Conservation (phyloP, 352 stramenopile genomes). For the Ophiocytium majus region DNA sequence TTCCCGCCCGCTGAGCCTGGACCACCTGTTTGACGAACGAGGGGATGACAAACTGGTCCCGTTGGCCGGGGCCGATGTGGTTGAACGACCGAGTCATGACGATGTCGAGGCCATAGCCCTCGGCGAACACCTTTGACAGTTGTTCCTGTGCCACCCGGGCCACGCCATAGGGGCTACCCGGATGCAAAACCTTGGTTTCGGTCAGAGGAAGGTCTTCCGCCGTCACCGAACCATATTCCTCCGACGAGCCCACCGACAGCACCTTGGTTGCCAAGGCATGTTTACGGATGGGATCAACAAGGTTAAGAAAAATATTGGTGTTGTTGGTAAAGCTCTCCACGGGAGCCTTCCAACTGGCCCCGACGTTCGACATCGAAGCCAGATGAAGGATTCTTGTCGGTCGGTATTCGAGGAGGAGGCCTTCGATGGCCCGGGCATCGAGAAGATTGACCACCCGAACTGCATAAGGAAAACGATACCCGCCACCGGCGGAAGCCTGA, state of each 20-base stretch:
- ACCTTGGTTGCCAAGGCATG: background rate
- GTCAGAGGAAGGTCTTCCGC: background rate
- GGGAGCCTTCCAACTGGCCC: background rate
- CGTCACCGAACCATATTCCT: background rate
- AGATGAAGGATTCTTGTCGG: background rate
- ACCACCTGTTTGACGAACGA: background rate
- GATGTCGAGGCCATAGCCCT: background rate
- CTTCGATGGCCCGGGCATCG: background rate
- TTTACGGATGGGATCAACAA: background rate
- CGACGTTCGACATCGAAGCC: background rate
- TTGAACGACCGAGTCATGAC: background rate
- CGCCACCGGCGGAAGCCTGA: background rate
- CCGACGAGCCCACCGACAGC: background rate
- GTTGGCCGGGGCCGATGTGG: background rate
- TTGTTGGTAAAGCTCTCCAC: constrained; percentile 2
- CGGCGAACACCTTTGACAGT: background rate
- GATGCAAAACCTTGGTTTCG: background rate
- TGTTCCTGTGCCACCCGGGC: background rate
- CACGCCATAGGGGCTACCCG: background rate
- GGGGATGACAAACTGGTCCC: background rate
- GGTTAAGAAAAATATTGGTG: constrained; percentile 11
- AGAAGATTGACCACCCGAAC: background rate
- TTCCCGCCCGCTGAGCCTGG: background rate
- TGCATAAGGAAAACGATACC: background rate
- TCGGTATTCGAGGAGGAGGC: background rate